These are phyloP conservation scores for Ambrosia artemisiifolia DNA, from an alignment of 129 eudicot genomes.

Conservation along the genomic window DNA sequence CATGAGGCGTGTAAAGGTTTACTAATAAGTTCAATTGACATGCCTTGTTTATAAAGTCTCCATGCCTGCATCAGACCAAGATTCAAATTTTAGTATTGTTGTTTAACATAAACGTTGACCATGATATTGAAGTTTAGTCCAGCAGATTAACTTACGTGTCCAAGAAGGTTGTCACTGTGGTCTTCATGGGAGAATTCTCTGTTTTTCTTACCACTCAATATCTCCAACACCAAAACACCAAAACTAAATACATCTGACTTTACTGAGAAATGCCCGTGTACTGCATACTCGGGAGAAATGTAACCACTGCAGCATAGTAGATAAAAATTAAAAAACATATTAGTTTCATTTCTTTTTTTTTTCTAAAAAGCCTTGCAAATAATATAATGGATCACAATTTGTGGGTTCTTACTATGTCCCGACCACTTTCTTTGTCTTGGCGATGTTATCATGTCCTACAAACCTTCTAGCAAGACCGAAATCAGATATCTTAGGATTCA, in stretches of 20 bases:
- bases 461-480: constrained; percentile 29
- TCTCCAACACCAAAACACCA: constrained; percentile 42
- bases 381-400: background rate
- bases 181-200: constrained; percentile 41
- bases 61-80: constrained; percentile 19
- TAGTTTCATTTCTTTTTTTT: background rate
- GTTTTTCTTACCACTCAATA: constrained; percentile 42
- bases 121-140: background rate
- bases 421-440: constrained; percentile 29
- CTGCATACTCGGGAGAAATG: constrained; percentile 48
- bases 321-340: background rate
- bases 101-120: background rate
- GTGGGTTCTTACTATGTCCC: constrained; percentile 26
- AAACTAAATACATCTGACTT: constrained; percentile 47
- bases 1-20: background rate
- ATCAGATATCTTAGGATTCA: constrained; percentile 31
- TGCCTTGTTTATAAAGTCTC: constrained; percentile 15
- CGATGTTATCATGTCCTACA: constrained; percentile 13
- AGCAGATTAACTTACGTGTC: constrained; percentile 35
- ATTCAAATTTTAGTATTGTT: background rate
- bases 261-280: constrained; percentile 38
- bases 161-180: constrained; percentile 43
- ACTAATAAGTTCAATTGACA: background rate
- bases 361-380: background rate
- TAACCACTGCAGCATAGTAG: constrained; percentile 29